Evolutionary conservation across 1,139 yeast species (phyloP).

Genomic region (Hyphopichia buzzinii): DNA sequence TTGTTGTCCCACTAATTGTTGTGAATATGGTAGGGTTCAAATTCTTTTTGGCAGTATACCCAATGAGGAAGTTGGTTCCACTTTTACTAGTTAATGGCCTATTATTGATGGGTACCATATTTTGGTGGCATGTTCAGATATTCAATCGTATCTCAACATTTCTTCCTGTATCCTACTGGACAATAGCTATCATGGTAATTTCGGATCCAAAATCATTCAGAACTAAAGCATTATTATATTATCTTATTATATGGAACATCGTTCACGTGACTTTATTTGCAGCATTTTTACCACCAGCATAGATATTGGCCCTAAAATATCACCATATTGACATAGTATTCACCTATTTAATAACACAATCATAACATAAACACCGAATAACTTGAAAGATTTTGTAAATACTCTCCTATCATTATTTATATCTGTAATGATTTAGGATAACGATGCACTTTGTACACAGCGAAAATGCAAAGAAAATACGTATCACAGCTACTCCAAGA

Average conservation of each 20-base stretch:
- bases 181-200: slow-evolving; percentile 41
- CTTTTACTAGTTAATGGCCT: slow-evolving; percentile 36
- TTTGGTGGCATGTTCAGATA: slow-evolving; percentile 83
- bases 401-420: too few relatives aligned
- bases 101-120: slow-evolving; percentile 50
- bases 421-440: too few relatives aligned
- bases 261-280: slow-evolving; percentile 62
- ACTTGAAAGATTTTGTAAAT: too few relatives aligned
- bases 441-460: too few relatives aligned
- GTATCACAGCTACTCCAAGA: too few relatives aligned
- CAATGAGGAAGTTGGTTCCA: slow-evolving; percentile 32
- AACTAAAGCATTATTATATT: slow-evolving; percentile 29
- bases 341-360: too few relatives aligned
- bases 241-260: slow-evolving; percentile 53
- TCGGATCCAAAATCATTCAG: slow-evolving; percentile 12
- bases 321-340: too few relatives aligned
- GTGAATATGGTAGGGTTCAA: slow-evolving; percentile 30
- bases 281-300: slow-evolving; percentile 76
- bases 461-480: too few relatives aligned
- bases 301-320: too few relatives aligned
- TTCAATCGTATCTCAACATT: slow-evolving; percentile 76
- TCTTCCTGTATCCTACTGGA: slow-evolving; percentile 76
- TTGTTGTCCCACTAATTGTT: slow-evolving; percentile 66
- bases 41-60: slow-evolving; percentile 34
- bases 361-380: too few relatives aligned